Base-by-base conservation (phyloP, 306 rosid genomes). In the Spatholobus suberectus region DNA sequence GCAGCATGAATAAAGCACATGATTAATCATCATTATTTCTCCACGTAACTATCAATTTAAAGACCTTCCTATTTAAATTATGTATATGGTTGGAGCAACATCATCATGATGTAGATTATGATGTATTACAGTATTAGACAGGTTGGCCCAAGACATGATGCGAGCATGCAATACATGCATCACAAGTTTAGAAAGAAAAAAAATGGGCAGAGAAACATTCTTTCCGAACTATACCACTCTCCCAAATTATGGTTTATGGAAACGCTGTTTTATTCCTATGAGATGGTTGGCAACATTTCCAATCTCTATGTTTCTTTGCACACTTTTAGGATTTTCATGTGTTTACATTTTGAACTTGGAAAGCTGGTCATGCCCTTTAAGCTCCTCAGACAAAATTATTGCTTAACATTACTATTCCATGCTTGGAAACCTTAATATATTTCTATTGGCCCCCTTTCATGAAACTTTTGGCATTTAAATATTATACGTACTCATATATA, bases 31-130 rank as follows among this genome's bases (percentile, higher is more conserved):
- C 73, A 86, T 91, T 76, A 80, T 87, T 78, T 90, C 87, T 85
- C 89, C 82, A 85, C 87, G 41, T 78, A 83, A 78, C 84, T 47
- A 86, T 88, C 88, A 84, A 81, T 41, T 24, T 62, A 20, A 73
- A 81, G 85, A 83, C 86, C 18, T 51, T 81, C 76, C 20, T 47
- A 21, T 86, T 85, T 70, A 75, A 83, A 47, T 37, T 58, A 73
- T 86, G 90, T 84, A 47, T 13, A 70, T 78, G 37, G 81, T 81
- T 84, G 73, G 23, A 89, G 82, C 79, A 82, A 81, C 94, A 92
- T 54, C 88, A 94, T 90, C 23, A 94, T 89, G 79, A 86, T 77
- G 75, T 26, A 78, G 65, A 88, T 78, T 85, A 88, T 86, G 82
- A 88, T 84, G 88, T 74, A 69, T 54, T 14, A 67, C 73, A 49